These are phyloP conservation scores for Carex myosuroides DNA, from an alignment of 176 grass and related monocot genomes.

Conservation along the genomic window DNA sequence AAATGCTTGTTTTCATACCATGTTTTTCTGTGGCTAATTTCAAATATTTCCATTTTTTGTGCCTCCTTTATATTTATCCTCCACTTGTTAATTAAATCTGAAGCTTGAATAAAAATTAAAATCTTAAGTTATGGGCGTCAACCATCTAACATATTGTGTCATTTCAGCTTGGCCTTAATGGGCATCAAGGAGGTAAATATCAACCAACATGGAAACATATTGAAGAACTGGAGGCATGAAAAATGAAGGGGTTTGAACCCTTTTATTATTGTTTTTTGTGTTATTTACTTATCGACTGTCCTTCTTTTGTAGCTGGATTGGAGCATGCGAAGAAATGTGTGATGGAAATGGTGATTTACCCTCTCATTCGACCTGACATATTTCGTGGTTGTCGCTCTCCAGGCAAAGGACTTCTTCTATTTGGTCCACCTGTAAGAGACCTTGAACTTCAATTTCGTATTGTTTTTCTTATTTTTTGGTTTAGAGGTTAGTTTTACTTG, in stretches of 20 bases:
- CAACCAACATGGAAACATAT: background rate
- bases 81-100: background rate
- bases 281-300: slow-evolving; percentile 26
- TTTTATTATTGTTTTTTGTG: background rate
- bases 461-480: background rate
- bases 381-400: slow-evolving; percentile 92
- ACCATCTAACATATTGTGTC: background rate
- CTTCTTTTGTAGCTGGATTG: slow-evolving; percentile 67
- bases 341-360: slow-evolving; percentile 96
- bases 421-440: slow-evolving; percentile 89
- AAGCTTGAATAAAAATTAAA: background rate
- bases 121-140: background rate
- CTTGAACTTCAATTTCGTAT: background rate
- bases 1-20: background rate
- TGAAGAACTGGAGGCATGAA: too few relatives aligned
- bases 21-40: background rate
- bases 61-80: background rate
- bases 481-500: background rate
- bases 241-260: background rate
- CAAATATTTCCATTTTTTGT: background rate
- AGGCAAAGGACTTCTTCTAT: slow-evolving; percentile 84
- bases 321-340: slow-evolving; percentile 99
- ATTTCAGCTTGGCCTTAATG: background rate
- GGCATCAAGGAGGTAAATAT: background rate
- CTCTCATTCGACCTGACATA: slow-evolving; percentile 87